Percentiles rank a stretch among this genome's conserved stretches.
Evolutionary conservation across 441 rosid genomes (phyloP).

Genomic region (Jatropha multifida): DNA sequence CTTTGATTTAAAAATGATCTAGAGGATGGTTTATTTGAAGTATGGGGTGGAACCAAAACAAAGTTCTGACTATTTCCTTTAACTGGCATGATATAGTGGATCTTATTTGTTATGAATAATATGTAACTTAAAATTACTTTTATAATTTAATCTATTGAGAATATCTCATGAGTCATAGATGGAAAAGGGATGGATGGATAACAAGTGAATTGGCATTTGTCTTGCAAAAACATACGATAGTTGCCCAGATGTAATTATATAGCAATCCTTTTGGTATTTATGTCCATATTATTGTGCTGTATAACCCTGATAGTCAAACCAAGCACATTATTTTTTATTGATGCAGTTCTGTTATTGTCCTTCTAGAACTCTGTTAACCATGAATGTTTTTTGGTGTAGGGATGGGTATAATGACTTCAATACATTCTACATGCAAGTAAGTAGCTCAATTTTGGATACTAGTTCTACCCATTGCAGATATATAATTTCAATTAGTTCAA

Average conservation of each 20-base stretch:
- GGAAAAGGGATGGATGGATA: not conserved
- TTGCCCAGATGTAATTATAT: not conserved
- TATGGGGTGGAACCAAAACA: not conserved
- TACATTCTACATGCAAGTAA: slow-evolving; percentile 99
- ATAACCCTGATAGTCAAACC: not conserved
- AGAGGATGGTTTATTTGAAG: not conserved
- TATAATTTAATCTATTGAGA: not conserved
- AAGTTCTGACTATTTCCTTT: not conserved
- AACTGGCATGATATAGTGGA: not conserved
- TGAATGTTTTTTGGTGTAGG: slow-evolving; percentile 5
- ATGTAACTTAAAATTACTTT: not conserved
- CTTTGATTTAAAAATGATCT: not conserved
- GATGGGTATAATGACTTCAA: slow-evolving; percentile 99
- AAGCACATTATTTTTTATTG: not conserved
- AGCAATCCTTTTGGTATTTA: not conserved
- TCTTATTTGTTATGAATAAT: not conserved
- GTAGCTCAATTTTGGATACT: slow-evolving; percentile 24
- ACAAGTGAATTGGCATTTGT: not conserved
- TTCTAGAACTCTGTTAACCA: slow-evolving; percentile 2
- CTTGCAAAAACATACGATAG: not conserved
- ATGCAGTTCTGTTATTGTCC: not conserved
- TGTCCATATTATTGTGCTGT: not conserved
- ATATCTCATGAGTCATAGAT: not conserved
- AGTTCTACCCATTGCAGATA: not conserved
- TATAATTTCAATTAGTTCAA: not conserved